phyloP scores from a whole-genome alignment of 306 rosid genomes.

The Benincasa hispida region DNA sequence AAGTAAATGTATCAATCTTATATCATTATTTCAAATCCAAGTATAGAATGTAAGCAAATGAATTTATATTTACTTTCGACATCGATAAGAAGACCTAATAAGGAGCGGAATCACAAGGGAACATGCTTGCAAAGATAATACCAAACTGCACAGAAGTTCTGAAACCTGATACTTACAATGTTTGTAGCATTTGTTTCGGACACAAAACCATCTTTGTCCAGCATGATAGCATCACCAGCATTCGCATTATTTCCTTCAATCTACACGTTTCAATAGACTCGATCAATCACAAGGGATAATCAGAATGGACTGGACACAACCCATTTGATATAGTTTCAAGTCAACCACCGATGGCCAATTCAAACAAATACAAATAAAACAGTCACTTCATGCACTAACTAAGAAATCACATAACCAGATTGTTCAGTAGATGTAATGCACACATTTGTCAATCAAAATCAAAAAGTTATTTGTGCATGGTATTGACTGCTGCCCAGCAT shows the following conservation, averaged over 20 bases:
- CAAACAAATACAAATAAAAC: neutral
- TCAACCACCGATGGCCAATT: neutral
- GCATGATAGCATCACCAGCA: slow-evolving; percentile 82
- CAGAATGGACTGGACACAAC: neutral
- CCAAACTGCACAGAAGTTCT: neutral
- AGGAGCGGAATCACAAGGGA: neutral
- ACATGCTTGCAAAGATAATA: neutral
- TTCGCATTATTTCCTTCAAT: slow-evolving; percentile 80
- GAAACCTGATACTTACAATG: slow-evolving; percentile 37
- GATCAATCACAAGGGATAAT: slow-evolving; percentile 1
- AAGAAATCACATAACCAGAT: neutral
- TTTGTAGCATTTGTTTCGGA: slow-evolving; percentile 86
- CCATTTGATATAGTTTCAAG: neutral
- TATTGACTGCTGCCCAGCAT: neutral
- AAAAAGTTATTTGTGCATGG: neutral
- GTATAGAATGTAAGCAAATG: neutral
- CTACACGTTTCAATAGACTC: slow-evolving; percentile 29
- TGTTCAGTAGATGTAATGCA: neutral
- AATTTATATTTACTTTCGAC: neutral
- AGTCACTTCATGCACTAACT: neutral
- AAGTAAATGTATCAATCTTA: neutral
- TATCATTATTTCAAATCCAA: neutral
- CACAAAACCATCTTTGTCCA: slow-evolving; percentile 73
- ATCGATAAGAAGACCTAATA: neutral
- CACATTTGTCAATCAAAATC: neutral